Conservation (phyloP, 345 rosid genomes). For the Linum lewisii region DNA sequence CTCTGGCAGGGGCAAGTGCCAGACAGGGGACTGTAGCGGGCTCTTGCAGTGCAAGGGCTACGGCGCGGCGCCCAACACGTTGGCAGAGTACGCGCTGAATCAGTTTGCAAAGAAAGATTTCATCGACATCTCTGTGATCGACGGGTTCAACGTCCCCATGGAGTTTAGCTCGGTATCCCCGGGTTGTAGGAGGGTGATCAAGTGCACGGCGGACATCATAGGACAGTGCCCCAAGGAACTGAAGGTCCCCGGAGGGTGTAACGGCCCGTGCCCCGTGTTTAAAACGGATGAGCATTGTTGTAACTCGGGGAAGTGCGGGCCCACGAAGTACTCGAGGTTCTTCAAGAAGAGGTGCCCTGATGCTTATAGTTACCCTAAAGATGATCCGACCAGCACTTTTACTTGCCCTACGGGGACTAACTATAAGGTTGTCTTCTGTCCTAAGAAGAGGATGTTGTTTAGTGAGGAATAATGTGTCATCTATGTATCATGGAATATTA, state of each 20-base stretch:
- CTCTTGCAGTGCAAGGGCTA: background rate
- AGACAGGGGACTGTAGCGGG: constrained; percentile 16
- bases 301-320: background rate
- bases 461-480: too few relatives aligned
- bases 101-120: background rate
- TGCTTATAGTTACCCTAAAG: constrained; percentile 9
- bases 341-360: constrained; percentile 8
- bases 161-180: constrained; percentile 11
- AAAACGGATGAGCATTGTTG: constrained; percentile 14
- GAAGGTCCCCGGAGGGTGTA: constrained; percentile 14
- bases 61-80: constrained; percentile 9
- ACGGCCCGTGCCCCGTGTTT: constrained; percentile 14
- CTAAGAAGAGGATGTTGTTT: background rate
- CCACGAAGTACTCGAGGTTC: constrained; percentile 2
- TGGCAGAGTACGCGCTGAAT: constrained; percentile 9
- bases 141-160: constrained; percentile 22
- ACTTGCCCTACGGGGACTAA: constrained; percentile 7
- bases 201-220: constrained; percentile 5
- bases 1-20: constrained; percentile 3
- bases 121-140: constrained; percentile 11
- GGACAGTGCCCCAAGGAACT: constrained; percentile 13
- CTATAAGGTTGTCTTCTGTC: constrained; percentile 3
- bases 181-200: background rate
- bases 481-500: too few relatives aligned
- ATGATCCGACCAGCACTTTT: constrained; percentile 8